Base-by-base conservation (phyloP, 495 filamentous ascomycete genomes). In the Usnea hakonensis region DNA sequence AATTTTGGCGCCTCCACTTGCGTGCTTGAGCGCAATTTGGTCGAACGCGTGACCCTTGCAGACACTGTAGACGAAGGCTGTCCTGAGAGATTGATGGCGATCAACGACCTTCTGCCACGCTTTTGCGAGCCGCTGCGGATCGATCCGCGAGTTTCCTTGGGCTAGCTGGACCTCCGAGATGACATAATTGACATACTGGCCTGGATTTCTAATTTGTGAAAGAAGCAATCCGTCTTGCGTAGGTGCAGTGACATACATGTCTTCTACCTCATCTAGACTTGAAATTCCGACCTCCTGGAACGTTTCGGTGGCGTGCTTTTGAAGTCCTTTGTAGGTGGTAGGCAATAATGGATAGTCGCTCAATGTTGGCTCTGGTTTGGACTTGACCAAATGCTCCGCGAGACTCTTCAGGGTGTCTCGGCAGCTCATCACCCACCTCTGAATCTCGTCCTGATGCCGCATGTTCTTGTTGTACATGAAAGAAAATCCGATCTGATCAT, bases 171-270 rank as follows among this genome's bases (percentile, higher is more conserved):
- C 78, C 60, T 87, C 82, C 63, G 83, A 87, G 2, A 84, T 85
- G 50, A 78, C 81, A 58, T 85, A 78, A 5, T 84, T 76, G 23
- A 82, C 82, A 65, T 87, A 89, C 52, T 81, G 76, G 5, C 79
- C 81, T 10, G 77, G 78, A 46, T 83, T 74, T 37, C 83, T 74
- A 23, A 79, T 73, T 16, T 82, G 82, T 55, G 83, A 83, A 36
- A 87, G 79, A 8, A 90, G 67, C 17, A 90, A 81, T 41, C 81
- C 86, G 64, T 87, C 80, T 64, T 90, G 87, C 68, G 87, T 84
- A 1, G 81, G 80, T 8, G 86, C 85, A 58, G 82, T 86, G 4
- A 85, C 85, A 60, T 88, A 89, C 26, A 81, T 79, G 60, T 85
- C 82, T 68, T 90, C 82, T 3, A 84, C 65, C 14, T 76, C 64